Base-by-base conservation (phyloP, 345 rosid species). In the Lagerstroemia speciosa region DNA sequence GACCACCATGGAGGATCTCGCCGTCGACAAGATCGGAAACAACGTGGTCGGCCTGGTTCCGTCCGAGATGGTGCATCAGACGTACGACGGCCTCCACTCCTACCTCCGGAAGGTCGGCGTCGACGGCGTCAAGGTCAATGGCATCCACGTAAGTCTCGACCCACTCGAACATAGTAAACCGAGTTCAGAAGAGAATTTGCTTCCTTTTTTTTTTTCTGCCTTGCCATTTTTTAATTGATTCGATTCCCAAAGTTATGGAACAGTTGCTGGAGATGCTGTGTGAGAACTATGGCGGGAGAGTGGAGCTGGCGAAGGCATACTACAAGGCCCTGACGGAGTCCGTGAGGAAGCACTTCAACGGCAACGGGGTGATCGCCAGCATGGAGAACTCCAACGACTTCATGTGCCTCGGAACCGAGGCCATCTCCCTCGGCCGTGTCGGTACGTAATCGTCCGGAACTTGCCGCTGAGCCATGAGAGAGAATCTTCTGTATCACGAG, bases 371-470 rank as follows among this genome's bases (percentile, higher is more conserved):
- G 22, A 94, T 94, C 27, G 98, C 99, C 0, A 94, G 99, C 69
- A 94, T 94, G 99, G 96, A 89, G 75, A 98, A 94, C 66, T 91
- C 97, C 75, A 94, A 94, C 78, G 99, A 94, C 74, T 94, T 94
- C 83, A 91, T 94, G 96, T 83, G 88, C 74, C 99, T 94, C 33
- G 99, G 99, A 1, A 94, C 99, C 0, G 90, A 94, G 67, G 89
- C 97, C 79, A 91, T 94, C 19, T 45, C 87, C n/a, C 95, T 94
- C 27, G 99, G 99, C 26, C 99, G 99, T 62, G 99, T 94, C 24
- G 99, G 99, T 91, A 79, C 7, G 93, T 75, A 6, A 41, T 16
- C 20, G 67, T 22, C 10, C n/a, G n/a, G n/a, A n/a, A n/a, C n/a
- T n/a, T n/a, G n/a, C n/a, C n/a, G n/a, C n/a, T n/a, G n/a, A n/a